A percentile compares a stretch with the other conserved stretches of the same genome.
These are phyloP conservation scores for Leptomonas pyrrhocoris DNA, from an alignment of 208 protist genomes.

Conservation along the genomic window DNA sequence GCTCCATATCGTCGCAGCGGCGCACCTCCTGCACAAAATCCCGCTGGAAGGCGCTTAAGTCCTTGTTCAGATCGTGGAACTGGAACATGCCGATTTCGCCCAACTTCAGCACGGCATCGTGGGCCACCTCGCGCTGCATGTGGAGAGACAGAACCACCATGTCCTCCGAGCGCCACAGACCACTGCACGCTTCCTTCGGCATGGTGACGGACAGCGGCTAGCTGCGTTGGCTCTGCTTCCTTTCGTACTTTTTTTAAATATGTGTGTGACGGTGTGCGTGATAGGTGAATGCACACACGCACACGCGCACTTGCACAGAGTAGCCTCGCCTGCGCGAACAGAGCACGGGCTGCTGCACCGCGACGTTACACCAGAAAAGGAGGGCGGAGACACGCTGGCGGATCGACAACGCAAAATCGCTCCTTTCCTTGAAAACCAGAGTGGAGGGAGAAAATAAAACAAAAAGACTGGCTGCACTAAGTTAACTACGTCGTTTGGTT, in stretches of 20 bases:
- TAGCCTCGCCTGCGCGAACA: no score
- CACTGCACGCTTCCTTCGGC: constrained; percentile 83
- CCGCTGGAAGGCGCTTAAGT: constrained; percentile 96
- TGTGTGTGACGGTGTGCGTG: neutral
- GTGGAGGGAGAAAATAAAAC: no score
- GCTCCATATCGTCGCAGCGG: constrained; percentile 97
- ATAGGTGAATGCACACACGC: no score
- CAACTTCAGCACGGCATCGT: constrained; percentile 96
- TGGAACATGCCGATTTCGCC: constrained; percentile 96
- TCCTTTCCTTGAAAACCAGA: no score
- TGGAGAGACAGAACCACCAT: constrained; percentile 97
- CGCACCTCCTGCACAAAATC: constrained; percentile 97
- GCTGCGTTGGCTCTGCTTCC: neutral
- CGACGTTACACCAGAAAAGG: no score
- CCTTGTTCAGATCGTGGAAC: constrained; percentile 96
- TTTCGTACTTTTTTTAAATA: neutral
- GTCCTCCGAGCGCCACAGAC: constrained; percentile 96
- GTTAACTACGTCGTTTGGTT: no score
- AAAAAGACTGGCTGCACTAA: no score
- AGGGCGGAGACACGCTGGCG: no score
- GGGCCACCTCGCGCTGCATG: constrained; percentile 97
- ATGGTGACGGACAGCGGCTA: constrained; percentile 34
- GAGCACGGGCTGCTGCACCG: no score
- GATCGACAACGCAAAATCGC: no score
- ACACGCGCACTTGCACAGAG: no score